Base-by-base conservation (phyloP, 2,329 filamentous ascomycete species). In the Capronia epimyces region DNA sequence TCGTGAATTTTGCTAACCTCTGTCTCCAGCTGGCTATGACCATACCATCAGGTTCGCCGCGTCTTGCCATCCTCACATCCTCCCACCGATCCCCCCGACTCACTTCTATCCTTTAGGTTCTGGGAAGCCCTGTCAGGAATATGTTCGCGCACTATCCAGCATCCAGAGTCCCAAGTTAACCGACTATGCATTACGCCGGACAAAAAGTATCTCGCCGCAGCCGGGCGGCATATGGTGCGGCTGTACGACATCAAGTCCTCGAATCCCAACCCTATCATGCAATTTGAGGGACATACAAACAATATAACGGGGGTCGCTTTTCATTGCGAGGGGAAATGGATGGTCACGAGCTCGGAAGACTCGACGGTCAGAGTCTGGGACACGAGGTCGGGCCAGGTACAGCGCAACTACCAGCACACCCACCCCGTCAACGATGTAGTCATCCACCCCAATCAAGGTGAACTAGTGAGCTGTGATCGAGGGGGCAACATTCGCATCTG, bases 301-400 rank as follows among this genome's bases (percentile, higher is more conserved):
- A 98, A 98, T 65, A 85, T 98, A 66, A 98, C 93, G 0, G 93
- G 93, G 37, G 87, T 98, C 41, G 90, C 90, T 9, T 98, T 98
- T 67, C 93, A 98, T 69, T 97, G 91, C 68, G 93, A 98, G 70
- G 90, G 91, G 9, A 98, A 98, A 73, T 98, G 93, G 93, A 96
- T 98, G 87, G 93, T 97, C 15, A 98, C 93, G 8, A 94, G 87
- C 69, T 95, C 88, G 41, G 93, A 98, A 70, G 93, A 98, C 66
- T 88, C 90, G 63, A 95, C 89, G 0, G 90, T 96, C 65, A 95
- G 95, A 76, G 95, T 96, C 58, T 96, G 90, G 90, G 91, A 96
- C 67, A 95, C 89, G 3, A 77, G 90, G 41, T 87, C 80, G 10
- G 91, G 88, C 40, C 83, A 80, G 51, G 82, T 97, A 48, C 93